A percentile compares a stretch with the other conserved stretches of the same genome.
Conservation (phyloP, 1,284 basidiomycete genomes). For the Ceratobasidium sp. region DNA sequence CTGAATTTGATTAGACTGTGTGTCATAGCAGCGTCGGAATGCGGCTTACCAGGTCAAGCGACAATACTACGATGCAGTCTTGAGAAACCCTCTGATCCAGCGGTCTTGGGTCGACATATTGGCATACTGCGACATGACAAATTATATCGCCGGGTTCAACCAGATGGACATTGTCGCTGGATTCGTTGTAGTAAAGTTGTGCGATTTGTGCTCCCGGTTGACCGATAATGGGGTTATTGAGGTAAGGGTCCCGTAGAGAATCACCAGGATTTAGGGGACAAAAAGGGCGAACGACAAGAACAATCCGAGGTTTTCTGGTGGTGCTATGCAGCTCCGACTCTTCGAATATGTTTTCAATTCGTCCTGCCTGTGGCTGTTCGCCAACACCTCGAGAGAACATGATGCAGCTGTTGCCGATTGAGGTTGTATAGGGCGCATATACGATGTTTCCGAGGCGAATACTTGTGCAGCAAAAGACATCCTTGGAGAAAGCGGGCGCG, state of each 20-base stretch:
- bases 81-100: background rate
- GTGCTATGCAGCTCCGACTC: background rate
- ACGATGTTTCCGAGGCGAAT: constrained; percentile 1
- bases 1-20: background rate
- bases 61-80: no score
- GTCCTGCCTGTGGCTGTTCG: background rate
- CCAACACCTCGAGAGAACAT: background rate
- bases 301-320: background rate
- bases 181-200: background rate
- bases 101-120: background rate
- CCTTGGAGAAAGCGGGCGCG: background rate
- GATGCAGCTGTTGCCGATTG: constrained; percentile 5
- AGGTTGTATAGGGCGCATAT: background rate
- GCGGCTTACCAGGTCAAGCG: background rate
- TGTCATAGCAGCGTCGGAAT: background rate
- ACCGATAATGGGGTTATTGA: constrained; percentile 11
- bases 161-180: background rate
- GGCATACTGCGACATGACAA: background rate
- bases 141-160: constrained; percentile 1
- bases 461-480: background rate
- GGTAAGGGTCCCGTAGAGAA: constrained; percentile 3
- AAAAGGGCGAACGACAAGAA: constrained; percentile 4
- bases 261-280: background rate
- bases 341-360: constrained; percentile 6
- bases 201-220: background rate